phyloP scores from a whole-genome alignment of 2,329 filamentous ascomycete species.

The Clonostachys rosea region DNA sequence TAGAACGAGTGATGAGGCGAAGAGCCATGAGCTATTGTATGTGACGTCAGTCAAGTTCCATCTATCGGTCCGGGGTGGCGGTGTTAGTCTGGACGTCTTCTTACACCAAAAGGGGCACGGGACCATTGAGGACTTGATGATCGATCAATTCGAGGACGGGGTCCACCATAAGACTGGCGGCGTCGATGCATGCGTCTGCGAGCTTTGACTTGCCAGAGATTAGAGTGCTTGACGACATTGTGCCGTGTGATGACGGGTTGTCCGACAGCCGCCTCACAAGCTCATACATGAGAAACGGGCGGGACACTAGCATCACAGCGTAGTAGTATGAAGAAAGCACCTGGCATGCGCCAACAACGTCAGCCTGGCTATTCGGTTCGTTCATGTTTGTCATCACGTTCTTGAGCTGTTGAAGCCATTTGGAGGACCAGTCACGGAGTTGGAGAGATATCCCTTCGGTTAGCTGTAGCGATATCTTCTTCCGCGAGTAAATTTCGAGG shows the following conservation, averaged over 20 bases:
- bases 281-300: conserved; percentile 53
- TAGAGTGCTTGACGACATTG: conserved; percentile 5
- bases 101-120: conserved; percentile 45
- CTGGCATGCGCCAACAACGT: conserved; percentile 42
- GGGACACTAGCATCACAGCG: conserved; percentile 50
- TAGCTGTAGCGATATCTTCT: conserved; percentile 46
- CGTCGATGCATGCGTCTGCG: conserved; percentile 51
- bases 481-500: conserved; percentile 45
- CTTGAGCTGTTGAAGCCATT: conserved; percentile 41
- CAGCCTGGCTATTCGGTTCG: conserved; percentile 13
- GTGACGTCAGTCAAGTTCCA: not conserved
- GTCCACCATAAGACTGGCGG: conserved; percentile 48
- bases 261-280: conserved; percentile 39
- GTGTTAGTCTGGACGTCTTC: conserved; percentile 7
- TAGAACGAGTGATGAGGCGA: conserved; percentile 46
- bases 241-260: conserved; percentile 6
- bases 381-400: conserved; percentile 20
- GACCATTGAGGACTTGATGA: conserved; percentile 31
- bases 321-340: conserved; percentile 50
- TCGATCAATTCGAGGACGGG: conserved; percentile 38
- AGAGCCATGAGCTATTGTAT: conserved; percentile 42
- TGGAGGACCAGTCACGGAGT: conserved; percentile 43
- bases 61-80: conserved; percentile 1
- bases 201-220: conserved; percentile 41
- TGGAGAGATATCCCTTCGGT: conserved; percentile 49